Conservation (phyloP, 2,329 filamentous ascomycete genomes). For the Aspergillus tanneri region DNA sequence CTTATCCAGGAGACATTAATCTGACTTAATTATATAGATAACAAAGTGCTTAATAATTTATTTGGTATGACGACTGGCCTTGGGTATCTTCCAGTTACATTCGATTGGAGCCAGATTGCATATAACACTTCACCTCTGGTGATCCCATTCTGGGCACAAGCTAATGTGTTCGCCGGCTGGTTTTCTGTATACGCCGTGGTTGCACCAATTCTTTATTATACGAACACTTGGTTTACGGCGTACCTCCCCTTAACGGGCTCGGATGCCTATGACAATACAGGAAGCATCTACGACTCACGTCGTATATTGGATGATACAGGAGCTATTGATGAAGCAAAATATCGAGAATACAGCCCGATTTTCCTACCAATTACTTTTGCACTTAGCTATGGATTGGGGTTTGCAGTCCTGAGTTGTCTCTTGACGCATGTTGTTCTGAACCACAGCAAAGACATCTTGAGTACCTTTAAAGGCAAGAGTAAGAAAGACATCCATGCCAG, state of each 20-base stretch:
- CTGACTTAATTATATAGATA: conserved; percentile 31
- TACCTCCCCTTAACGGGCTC: conserved; percentile 61
- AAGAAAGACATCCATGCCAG: conserved; percentile 44
- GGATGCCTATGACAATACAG: conserved; percentile 61
- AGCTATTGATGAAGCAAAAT: conserved; percentile 59
- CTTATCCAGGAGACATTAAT: conserved; percentile 27
- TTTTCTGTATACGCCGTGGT: conserved; percentile 30
- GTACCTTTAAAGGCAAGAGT: conserved; percentile 33
- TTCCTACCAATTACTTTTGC: conserved; percentile 60
- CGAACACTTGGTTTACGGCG: conserved; percentile 54
- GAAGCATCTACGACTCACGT: conserved; percentile 57
- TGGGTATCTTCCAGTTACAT: conserved; percentile 33
- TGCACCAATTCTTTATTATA: conserved; percentile 38
- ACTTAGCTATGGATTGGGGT: conserved; percentile 57
- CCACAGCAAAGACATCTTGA: conserved; percentile 32
- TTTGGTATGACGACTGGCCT: conserved; percentile 42
- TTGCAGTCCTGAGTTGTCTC: conserved; percentile 60
- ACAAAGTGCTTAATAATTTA: conserved; percentile 44
- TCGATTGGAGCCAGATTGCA: conserved; percentile 36
- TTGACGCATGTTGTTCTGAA: conserved; percentile 32
- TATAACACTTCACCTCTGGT: conserved; percentile 37
- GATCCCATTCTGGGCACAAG: conserved; percentile 29
- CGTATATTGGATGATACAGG: conserved; percentile 55
- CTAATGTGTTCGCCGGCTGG: conserved; percentile 34
- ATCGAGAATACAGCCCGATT: conserved; percentile 63